Percentiles rank a stretch among this genome's conserved stretches.
These are phyloP conservation scores for Cephalotrichum gorgonifer DNA, from an alignment of 2,329 filamentous ascomycete genomes.

Conservation along the genomic window DNA sequence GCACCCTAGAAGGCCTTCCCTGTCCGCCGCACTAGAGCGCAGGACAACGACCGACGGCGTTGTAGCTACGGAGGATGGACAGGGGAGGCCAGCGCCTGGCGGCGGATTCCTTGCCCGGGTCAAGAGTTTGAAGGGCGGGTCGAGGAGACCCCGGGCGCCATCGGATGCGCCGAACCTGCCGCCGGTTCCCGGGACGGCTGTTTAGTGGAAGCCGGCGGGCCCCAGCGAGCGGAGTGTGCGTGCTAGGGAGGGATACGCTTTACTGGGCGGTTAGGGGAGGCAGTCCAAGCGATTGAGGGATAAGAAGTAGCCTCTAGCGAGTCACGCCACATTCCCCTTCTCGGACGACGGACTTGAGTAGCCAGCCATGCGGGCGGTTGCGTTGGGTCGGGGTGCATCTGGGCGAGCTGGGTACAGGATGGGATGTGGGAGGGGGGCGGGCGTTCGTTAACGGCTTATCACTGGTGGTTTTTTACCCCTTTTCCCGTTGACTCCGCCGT, in stretches of 20 bases:
- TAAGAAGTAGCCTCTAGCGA: not conserved
- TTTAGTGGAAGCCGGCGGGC: conserved; percentile 19
- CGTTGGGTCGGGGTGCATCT: too few relatives aligned
- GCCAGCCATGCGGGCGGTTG: too few relatives aligned
- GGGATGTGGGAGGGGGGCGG: too few relatives aligned
- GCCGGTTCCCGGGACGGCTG: conserved; percentile 25
- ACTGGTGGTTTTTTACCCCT: too few relatives aligned
- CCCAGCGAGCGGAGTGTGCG: not conserved
- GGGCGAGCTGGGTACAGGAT: too few relatives aligned
- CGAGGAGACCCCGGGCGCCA: conserved; percentile 21
- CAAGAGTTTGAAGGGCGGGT: conserved; percentile 68
- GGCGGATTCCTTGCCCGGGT: conserved; percentile 67
- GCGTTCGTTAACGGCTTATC: too few relatives aligned
- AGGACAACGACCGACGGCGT: conserved; percentile 50
- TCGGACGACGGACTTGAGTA: not conserved
- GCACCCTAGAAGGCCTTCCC: conserved; percentile 23
- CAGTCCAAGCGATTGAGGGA: not conserved
- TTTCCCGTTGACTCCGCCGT: too few relatives aligned
- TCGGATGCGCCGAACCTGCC: conserved; percentile 14
- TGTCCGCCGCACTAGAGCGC: conserved; percentile 44
- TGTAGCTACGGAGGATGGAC: conserved; percentile 26
- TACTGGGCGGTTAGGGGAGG: not conserved
- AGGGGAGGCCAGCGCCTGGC: conserved; percentile 23
- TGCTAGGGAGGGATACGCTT: not conserved
- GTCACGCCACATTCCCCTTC: not conserved